phyloP scores from a whole-genome alignment of 1,284 basidiomycete genomes.

The Cystodermella granulosa region DNA sequence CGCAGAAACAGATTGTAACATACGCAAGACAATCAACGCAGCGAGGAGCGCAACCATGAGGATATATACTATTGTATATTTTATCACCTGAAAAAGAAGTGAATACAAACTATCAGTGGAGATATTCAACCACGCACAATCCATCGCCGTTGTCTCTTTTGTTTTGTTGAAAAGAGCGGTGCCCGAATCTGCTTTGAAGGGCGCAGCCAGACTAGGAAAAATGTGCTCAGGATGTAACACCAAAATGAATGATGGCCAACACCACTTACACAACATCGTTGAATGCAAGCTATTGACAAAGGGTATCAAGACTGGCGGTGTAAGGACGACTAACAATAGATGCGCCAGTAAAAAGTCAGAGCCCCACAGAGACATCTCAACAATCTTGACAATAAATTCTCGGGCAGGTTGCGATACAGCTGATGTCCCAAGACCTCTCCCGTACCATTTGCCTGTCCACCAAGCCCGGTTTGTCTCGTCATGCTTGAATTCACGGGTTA shows the following conservation, averaged over 20 bases:
- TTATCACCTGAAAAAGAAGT: constrained; percentile 49
- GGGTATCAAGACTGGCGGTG: constrained; percentile 79
- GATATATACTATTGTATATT: constrained; percentile 82
- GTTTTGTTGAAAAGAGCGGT: constrained; percentile 91
- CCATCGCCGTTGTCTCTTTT: constrained; percentile 85
- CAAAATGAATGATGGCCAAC: neutral
- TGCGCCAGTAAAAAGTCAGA: constrained; percentile 85
- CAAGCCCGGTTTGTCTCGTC: constrained; percentile 95
- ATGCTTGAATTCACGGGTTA: constrained; percentile 93
- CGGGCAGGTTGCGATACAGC: constrained; percentile 91
- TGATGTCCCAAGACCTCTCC: constrained; percentile 79
- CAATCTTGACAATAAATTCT: constrained; percentile 95
- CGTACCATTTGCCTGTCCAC: constrained; percentile 99
- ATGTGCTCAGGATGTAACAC: constrained; percentile 7
- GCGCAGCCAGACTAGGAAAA: constrained; percentile 71
- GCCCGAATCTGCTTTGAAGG: constrained; percentile 91
- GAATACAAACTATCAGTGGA: constrained; percentile 6
- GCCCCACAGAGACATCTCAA: constrained; percentile 92
- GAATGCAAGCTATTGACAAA: constrained; percentile 85
- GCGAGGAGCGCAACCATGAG: constrained; percentile 74
- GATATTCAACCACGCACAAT: constrained; percentile 63
- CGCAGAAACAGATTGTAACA: constrained; percentile 29
- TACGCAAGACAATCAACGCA: constrained; percentile 77
- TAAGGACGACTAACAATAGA: constrained; percentile 79
- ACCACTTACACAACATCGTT: constrained; percentile 74